Conservation (phyloP, 352 stramenopile genomes). For the Pythium monospermum region DNA sequence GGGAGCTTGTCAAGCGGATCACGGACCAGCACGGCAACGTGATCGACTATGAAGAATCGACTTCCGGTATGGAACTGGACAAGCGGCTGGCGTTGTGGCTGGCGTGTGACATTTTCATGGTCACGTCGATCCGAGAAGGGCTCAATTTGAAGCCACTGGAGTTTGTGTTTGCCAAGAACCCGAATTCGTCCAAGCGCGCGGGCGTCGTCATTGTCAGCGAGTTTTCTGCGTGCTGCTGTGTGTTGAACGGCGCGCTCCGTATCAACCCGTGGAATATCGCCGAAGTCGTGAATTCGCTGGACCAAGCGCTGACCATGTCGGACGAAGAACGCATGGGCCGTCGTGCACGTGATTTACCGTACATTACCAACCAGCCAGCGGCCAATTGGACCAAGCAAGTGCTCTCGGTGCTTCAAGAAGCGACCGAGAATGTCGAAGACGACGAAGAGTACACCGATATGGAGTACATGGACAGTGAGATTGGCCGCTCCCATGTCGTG, state of each 20-base stretch:
- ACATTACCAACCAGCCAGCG: slow-evolving; percentile 91
- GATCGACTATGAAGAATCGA: slow-evolving; percentile 88
- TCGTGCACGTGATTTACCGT: slow-evolving; percentile 93
- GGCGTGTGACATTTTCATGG: slow-evolving; percentile 94
- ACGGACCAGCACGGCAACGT: slow-evolving; percentile 62
- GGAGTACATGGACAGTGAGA: slow-evolving; percentile 87
- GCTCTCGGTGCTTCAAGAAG: slow-evolving; percentile 81
- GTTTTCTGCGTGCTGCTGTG: slow-evolving; percentile 94
- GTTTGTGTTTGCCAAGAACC: slow-evolving; percentile 87
- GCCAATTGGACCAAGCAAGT: slow-evolving; percentile 96
- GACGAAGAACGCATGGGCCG: slow-evolving; percentile 85
- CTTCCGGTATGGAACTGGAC: slow-evolving; percentile 75
- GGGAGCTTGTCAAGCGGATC: slow-evolving; percentile 76
- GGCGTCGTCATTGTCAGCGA: slow-evolving; percentile 96
- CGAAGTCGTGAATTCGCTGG: slow-evolving; percentile 86
- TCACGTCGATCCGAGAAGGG: slow-evolving; percentile 95
- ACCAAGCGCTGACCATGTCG: slow-evolving; percentile 93
- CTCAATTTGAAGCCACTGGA: slow-evolving; percentile 97
- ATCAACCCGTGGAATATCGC: slow-evolving; percentile 98
- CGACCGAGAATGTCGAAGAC: slow-evolving; percentile 54
- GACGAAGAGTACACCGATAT: slow-evolving; percentile 79
- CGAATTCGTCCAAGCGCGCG: slow-evolving; percentile 46
- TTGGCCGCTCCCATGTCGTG: slow-evolving; percentile 66
- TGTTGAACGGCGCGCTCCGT: slow-evolving; percentile 94
- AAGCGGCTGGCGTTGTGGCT: slow-evolving; percentile 93